These are phyloP conservation scores for Serendipita indica DNA, from an alignment of 768 basidiomycete species.

Conservation along the genomic window DNA sequence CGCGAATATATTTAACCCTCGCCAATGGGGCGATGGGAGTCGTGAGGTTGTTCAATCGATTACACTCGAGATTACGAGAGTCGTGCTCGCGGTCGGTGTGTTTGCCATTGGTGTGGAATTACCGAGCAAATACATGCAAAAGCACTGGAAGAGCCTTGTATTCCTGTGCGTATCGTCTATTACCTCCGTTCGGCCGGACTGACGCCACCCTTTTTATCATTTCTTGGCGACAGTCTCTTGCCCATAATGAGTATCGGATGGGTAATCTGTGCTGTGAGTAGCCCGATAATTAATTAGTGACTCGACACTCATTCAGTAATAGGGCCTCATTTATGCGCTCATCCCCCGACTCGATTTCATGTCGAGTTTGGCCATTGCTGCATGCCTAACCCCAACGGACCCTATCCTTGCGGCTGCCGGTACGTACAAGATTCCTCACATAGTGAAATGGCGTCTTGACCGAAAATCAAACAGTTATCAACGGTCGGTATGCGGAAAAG, in stretches of 20 bases:
- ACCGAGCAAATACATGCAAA: slow-evolving; percentile 84
- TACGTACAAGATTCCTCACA: slow-evolving; percentile 33
- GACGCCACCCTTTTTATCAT: not conserved
- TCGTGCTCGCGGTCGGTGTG: slow-evolving; percentile 90
- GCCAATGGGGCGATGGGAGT: slow-evolving; percentile 42
- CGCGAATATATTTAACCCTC: slow-evolving; percentile 67
- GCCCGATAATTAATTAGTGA: slow-evolving; percentile 25
- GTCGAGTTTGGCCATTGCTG: slow-evolving; percentile 76
- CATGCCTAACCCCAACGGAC: slow-evolving; percentile 88
- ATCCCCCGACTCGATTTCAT: slow-evolving; percentile 84
- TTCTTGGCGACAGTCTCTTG: not conserved
- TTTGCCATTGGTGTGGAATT: slow-evolving; percentile 97
- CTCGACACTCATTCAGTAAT: too few relatives aligned
- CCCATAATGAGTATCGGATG: slow-evolving; percentile 39
- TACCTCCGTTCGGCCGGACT: slow-evolving; percentile 11
- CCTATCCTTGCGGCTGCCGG: slow-evolving; percentile 88
- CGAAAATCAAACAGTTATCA: not conserved
- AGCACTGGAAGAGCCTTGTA: slow-evolving; percentile 83
- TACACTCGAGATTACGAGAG: slow-evolving; percentile 80
- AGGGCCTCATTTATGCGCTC: slow-evolving; percentile 80
- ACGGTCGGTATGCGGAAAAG: slow-evolving; percentile 66
- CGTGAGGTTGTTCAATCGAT: slow-evolving; percentile 46
- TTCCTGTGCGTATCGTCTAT: slow-evolving; percentile 50
- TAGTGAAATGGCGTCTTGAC: not conserved
- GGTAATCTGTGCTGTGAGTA: slow-evolving; percentile 93